phyloP scores from a whole-genome alignment of 139 green algal genomes.

The Micractinium sp. region DNA sequence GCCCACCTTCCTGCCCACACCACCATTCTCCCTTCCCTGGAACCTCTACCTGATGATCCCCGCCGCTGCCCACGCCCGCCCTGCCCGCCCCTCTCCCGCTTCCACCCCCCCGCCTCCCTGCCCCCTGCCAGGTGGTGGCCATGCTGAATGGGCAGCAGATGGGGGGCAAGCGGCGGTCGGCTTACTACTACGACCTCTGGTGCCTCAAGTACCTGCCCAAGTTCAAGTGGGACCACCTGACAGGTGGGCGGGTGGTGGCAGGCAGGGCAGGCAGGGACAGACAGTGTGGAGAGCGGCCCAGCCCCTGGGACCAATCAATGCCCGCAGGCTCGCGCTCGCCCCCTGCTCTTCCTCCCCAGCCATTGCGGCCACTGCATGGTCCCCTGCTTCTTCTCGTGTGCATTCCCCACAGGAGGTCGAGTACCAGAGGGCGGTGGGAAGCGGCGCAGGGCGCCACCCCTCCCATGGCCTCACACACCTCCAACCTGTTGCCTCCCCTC shows the following conservation, averaged over 20 bases:
- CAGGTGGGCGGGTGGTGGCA: slow-evolving; percentile 23
- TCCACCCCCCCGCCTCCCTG: no score
- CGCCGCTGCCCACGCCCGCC: background rate
- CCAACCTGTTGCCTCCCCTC: background rate
- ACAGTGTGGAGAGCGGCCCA: no score
- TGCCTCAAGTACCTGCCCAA: slow-evolving; percentile 93
- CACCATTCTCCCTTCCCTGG: no score
- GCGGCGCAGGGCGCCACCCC: background rate
- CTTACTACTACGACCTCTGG: slow-evolving; percentile 95
- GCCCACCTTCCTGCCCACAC: background rate
- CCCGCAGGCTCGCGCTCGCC: no score
- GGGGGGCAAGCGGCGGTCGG: slow-evolving; percentile 78
- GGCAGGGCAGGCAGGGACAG: no score
- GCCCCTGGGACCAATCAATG: no score
- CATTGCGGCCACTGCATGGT: no score
- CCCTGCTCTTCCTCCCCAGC: no score
- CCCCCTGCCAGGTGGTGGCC: slow-evolving; percentile 38
- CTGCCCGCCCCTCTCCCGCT: no score
- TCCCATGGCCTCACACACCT: background rate
- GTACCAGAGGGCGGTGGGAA: background rate
- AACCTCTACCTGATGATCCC: no score
- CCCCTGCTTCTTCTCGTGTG: no score
- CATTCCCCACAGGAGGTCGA: background rate
- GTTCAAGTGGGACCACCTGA: slow-evolving; percentile 97
- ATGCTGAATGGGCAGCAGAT: slow-evolving; percentile 75